A percentile compares a stretch with the other conserved stretches of the same genome.
Evolutionary conservation across 495 filamentous ascomycete species (phyloP).

Genomic region (Penicillium steckii): DNA sequence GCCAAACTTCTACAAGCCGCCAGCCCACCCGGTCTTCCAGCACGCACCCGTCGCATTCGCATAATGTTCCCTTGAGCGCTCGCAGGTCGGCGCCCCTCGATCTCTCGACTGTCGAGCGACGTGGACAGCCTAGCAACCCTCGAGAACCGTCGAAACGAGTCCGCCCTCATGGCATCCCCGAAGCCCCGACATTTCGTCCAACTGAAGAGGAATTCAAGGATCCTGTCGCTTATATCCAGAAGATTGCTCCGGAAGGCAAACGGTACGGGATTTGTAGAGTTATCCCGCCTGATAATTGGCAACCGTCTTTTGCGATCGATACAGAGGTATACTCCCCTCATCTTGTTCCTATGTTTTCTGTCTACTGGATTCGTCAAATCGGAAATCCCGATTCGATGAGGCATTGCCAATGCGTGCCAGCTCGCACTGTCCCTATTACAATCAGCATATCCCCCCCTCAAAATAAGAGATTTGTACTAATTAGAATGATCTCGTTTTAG

Average conservation of each 20-base stretch:
- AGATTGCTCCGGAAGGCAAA: conserved; percentile 77
- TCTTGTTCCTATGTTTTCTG: conserved; percentile 1
- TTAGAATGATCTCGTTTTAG: conserved; percentile 42
- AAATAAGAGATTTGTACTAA: neutral
- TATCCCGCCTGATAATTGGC: conserved; percentile 90
- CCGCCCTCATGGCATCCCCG: conserved; percentile 78
- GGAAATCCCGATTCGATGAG: too few relatives aligned
- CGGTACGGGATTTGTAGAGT: conserved; percentile 94
- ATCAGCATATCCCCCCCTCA: neutral
- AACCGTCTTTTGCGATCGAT: conserved; percentile 92
- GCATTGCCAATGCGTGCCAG: too few relatives aligned
- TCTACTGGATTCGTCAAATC: neutral
- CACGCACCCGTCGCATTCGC: conserved; percentile 48
- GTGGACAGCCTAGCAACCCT: conserved; percentile 71
- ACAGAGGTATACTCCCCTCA: conserved; percentile 70
- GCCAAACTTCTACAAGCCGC: conserved; percentile 33
- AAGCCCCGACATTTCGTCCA: conserved; percentile 89
- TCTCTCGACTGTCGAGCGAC: conserved; percentile 85
- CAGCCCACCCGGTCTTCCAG: conserved; percentile 44
- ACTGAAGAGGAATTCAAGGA: conserved; percentile 94
- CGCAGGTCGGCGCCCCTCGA: conserved; percentile 74
- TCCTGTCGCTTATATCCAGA: conserved; percentile 87
- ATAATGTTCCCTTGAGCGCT: conserved; percentile 66
- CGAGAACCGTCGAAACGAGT: conserved; percentile 73
- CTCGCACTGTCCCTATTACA: too few relatives aligned